Evolutionary conservation across 176 grass and related monocot genomes (phyloP).

Genomic region (Carex scoparia): DNA sequence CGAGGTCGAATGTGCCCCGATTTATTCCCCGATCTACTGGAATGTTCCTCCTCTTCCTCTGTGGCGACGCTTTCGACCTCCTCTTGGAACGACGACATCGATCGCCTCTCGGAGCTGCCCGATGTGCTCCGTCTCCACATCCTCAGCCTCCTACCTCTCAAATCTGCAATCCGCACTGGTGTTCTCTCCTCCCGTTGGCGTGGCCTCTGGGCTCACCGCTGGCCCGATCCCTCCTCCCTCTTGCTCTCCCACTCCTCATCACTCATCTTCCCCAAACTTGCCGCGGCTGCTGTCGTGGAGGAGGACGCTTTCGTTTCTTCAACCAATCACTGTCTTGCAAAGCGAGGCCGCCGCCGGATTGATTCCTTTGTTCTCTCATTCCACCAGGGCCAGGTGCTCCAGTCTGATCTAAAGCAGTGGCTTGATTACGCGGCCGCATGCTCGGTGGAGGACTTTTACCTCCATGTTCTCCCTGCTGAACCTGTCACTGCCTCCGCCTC

Average conservation of each 20-base stretch:
- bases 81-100: neutral
- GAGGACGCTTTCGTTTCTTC: neutral
- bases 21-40: slow-evolving; percentile 13
- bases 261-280: neutral
- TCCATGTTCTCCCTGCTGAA: slow-evolving; percentile 11
- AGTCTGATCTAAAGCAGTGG: slow-evolving; percentile 43
- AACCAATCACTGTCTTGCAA: neutral
- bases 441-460: slow-evolving; percentile 45
- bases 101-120: slow-evolving; percentile 33
- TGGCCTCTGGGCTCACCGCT: slow-evolving; percentile 40
- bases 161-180: slow-evolving; percentile 39
- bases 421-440: slow-evolving; percentile 44
- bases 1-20: neutral
- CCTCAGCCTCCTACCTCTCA: slow-evolving; percentile 40
- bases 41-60: neutral
- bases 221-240: slow-evolving; percentile 25
- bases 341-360: slow-evolving; percentile 38
- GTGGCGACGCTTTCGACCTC: neutral
- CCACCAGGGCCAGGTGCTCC: slow-evolving; percentile 36
- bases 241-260: slow-evolving; percentile 4
- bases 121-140: slow-evolving; percentile 35
- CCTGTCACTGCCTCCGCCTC: neutral
- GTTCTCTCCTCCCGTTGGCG: slow-evolving; percentile 37
- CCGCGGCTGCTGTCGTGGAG: neutral
- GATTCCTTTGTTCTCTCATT: slow-evolving; percentile 54